Conservation (phyloP, 208 protist genomes). For the Balamuthia mandrillaris region DNA sequence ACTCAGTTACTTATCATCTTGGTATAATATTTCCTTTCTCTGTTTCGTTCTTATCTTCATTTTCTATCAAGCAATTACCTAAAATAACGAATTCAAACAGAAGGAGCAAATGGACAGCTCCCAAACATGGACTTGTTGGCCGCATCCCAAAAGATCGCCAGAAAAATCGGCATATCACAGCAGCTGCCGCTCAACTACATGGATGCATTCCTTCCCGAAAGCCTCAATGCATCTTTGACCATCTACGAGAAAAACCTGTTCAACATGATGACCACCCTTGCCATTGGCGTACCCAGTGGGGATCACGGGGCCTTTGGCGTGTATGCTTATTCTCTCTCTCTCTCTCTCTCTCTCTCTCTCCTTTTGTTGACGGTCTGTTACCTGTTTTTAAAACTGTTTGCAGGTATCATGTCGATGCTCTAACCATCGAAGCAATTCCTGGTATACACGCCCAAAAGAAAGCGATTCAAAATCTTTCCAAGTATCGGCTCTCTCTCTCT, state of each 20-base stretch:
- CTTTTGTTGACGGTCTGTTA: not conserved
- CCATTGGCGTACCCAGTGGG: not conserved
- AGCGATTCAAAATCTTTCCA: not conserved
- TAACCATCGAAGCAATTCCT: too few species aligned
- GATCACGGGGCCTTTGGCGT: not conserved
- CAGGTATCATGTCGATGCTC: too few species aligned
- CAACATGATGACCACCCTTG: not conserved
- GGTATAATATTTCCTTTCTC: not conserved
- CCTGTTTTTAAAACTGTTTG: too few species aligned
- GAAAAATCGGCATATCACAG: not conserved
- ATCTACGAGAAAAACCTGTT: not conserved
- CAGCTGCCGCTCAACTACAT: not conserved
- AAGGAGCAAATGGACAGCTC: constrained; percentile 52
- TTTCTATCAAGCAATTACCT: not conserved
- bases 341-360: too few species aligned
- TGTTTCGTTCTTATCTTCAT: not conserved
- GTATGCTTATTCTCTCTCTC: too few species aligned
- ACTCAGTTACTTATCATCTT: not conserved
- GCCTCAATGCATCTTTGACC: not conserved
- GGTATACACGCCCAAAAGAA: not conserved
- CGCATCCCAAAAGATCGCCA: not conserved
- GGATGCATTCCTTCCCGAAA: not conserved
- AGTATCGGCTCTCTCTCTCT: not conserved
- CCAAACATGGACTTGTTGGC: constrained; percentile 63
- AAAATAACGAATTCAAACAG: not conserved